Conservation (phyloP, 2,329 filamentous ascomycete species). For the Claviceps paspali region DNA sequence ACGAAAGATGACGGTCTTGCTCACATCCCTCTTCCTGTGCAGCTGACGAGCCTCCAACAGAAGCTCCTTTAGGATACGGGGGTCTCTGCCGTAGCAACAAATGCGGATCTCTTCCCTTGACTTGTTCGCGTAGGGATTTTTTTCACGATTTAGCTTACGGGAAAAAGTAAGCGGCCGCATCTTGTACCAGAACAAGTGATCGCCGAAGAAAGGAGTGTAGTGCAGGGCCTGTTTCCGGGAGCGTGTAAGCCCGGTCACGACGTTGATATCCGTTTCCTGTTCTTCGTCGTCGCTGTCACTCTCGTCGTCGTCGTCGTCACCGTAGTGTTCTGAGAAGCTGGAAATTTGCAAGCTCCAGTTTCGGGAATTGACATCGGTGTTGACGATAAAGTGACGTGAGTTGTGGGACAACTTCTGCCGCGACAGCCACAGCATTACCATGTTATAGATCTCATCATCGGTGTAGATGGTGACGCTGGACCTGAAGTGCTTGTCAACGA, state of each 20-base stretch:
- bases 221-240: constrained; percentile 31
- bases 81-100: constrained; percentile 46
- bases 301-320: constrained; percentile 19
- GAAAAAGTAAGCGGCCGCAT: constrained; percentile 42
- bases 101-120: constrained; percentile 44
- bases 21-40: constrained; percentile 41
- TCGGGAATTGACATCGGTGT: constrained; percentile 42
- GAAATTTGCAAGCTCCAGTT: constrained; percentile 33
- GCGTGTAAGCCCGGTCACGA: constrained; percentile 9
- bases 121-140: constrained; percentile 19
- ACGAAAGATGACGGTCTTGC: constrained; percentile 51
- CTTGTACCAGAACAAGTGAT: constrained; percentile 54
- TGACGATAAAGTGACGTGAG: constrained; percentile 48
- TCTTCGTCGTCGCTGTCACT: constrained; percentile 28
- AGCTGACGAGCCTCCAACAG: constrained; percentile 40
- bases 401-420: constrained; percentile 43
- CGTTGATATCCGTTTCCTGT: constrained; percentile 15
- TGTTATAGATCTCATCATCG: constrained; percentile 60
- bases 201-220: constrained; percentile 54
- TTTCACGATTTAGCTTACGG: constrained; percentile 32
- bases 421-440: constrained; percentile 55
- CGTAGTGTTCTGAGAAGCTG: too few species aligned
- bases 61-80: constrained; percentile 44
- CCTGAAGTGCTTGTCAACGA: constrained; percentile 41
- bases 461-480: constrained; percentile 50